Evolutionary conservation across 2,329 filamentous ascomycete species (phyloP), one percentile per base, ranked within the genome.

Genomic region (Emydomyces testavorans): DNA sequence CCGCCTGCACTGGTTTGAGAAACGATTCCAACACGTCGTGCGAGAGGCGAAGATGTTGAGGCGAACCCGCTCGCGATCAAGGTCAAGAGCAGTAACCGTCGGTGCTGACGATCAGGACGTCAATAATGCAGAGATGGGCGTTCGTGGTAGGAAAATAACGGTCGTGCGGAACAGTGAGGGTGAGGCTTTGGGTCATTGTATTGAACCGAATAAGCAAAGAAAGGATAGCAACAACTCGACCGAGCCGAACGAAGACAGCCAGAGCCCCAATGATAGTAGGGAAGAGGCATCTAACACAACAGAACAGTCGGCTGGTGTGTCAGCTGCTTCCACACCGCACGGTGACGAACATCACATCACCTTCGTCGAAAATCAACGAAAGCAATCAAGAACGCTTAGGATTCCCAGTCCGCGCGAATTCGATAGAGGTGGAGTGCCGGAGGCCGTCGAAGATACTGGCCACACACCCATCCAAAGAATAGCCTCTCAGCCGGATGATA

Each of bases 1-100:
- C 11, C 83, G 92, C 21, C 72, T 98, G 1, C 95, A 94, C 67
- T 98, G 90, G 90, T 98, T 98, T 62, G 89, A 98, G 66, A 94
- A 93, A 65, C 79, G 89, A 6, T 96, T 98, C 62, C 84, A 94
- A 61, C 76, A 85, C 57, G 77, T 94, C 54, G 88, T 84, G 11
- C 75, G 74, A 28, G 85, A 94, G 57, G 80, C 85, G 1, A 78
- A 79, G 47, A 72, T 69, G 36, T 71, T 81, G 46, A 78, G 89
- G 46, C 74, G 75, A 46, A 83, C 66, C 70, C 42, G 50, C 28
- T 43, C 46, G 16, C 47, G 68, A 67, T 44, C 60, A 66, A 78
- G 68, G 67, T 82, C 61, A 67, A 69, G 69, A 47, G 75, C 68
- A 40, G 68, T 68, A 56, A 77, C 64, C 2, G 18, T 18, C 2